Conservation (phyloP, 2,329 filamentous ascomycete species). For the Cytospora piceicola region DNA sequence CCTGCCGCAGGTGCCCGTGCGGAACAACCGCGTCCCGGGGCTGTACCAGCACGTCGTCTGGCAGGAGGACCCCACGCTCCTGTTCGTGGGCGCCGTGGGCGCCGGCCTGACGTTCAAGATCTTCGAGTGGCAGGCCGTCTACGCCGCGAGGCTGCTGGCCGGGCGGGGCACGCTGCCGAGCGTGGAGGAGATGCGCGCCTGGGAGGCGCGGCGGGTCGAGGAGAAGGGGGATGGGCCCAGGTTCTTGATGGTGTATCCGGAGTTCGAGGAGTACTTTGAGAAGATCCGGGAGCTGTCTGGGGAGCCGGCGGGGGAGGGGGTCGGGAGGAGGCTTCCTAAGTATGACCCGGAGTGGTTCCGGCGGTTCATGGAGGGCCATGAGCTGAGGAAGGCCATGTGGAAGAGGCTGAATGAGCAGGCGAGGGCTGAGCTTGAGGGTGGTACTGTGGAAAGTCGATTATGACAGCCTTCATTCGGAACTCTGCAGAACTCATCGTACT, state of each 20-base stretch:
- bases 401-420: constrained; percentile 51
- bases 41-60: constrained; percentile 64
- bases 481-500: not conserved
- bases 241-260: constrained; percentile 61
- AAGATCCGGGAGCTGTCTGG: constrained; percentile 54
- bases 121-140: constrained; percentile 70
- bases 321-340: constrained; percentile 50
- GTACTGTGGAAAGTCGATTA: not conserved
- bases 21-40: constrained; percentile 59
- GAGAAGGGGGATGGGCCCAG: constrained; percentile 58
- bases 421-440: constrained; percentile 22
- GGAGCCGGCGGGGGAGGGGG: constrained; percentile 43
- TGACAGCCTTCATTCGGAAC: not conserved
- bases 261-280: constrained; percentile 70
- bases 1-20: constrained; percentile 53
- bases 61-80: constrained; percentile 55
- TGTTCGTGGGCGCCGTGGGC: constrained; percentile 62
- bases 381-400: constrained; percentile 63
- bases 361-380: constrained; percentile 57
- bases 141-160: constrained; percentile 61
- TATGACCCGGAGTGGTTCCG: constrained; percentile 53
- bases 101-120: constrained; percentile 68
- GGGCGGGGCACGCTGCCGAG: constrained; percentile 57
- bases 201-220: constrained; percentile 61
- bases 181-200: constrained; percentile 51